Evolutionary conservation across 306 rosid genomes (phyloP).

Genomic region (Benincasa hispida): DNA sequence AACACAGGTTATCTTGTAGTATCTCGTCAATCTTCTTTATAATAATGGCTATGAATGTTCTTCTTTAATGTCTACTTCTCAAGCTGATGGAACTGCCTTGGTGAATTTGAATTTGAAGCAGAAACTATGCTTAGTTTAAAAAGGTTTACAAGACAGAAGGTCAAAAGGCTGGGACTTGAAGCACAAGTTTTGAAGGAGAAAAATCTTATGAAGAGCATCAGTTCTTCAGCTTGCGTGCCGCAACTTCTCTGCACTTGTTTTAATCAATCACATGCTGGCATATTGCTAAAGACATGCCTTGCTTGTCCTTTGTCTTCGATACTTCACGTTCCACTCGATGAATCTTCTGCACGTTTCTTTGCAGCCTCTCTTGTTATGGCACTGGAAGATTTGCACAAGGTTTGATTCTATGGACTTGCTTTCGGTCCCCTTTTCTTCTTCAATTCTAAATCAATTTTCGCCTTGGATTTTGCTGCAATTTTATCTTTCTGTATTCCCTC

Average conservation of each 20-base stretch:
- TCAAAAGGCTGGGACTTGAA: constrained; percentile 72
- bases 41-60: constrained; percentile 5
- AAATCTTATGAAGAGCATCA: constrained; percentile 49
- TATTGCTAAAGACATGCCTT: constrained; percentile 58
- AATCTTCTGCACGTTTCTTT: constrained; percentile 48
- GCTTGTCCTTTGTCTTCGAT: constrained; percentile 81
- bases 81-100: constrained; percentile 26
- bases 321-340: constrained; percentile 64
- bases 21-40: constrained; percentile 1
- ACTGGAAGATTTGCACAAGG: constrained; percentile 82
- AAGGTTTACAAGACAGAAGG: constrained; percentile 74
- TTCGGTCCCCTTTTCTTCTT: neutral
- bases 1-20: constrained; percentile 53
- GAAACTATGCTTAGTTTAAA: constrained; percentile 64
- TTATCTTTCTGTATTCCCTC: neutral
- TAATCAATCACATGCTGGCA: constrained; percentile 57
- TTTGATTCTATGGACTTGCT: constrained; percentile 17
- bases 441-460: neutral
- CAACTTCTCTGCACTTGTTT: constrained; percentile 65
- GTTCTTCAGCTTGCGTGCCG: constrained; percentile 61
- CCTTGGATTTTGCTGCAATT: neutral
- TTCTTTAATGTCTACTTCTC: constrained; percentile 6
- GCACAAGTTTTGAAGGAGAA: constrained; percentile 72
- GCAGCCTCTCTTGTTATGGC: constrained; percentile 70
- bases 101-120: constrained; percentile 28